These are phyloP conservation scores for Aegilops bicornis DNA, from an alignment of 176 grass and related monocot species.

Conservation along the genomic window DNA sequence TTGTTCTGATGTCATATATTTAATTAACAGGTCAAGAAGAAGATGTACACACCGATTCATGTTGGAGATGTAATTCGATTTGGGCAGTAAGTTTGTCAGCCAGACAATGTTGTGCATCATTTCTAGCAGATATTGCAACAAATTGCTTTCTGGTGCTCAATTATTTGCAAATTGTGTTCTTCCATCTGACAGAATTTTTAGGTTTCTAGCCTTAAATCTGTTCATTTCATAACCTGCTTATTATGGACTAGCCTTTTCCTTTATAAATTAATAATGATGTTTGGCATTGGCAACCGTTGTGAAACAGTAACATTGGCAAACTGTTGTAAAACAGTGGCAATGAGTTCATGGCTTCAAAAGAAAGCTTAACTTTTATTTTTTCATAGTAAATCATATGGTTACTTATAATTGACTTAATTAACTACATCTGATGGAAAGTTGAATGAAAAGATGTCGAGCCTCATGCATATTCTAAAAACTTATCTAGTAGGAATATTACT, in stretches of 20 bases:
- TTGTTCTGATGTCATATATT: conserved; percentile 14
- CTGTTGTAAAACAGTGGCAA: not conserved
- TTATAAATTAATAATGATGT: not conserved
- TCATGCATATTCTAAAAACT: not conserved
- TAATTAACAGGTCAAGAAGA: conserved; percentile 70
- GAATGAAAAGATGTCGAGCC: not conserved
- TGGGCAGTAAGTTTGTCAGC: conserved; percentile 73
- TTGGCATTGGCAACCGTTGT: not conserved
- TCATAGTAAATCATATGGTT: not conserved
- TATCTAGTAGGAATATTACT: not conserved
- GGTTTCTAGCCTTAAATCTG: not conserved
- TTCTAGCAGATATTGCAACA: conserved; percentile 12
- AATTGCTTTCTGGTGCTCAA: not conserved
- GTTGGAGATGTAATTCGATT: conserved; percentile 94
- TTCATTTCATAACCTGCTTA: not conserved
- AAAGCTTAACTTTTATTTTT: conserved; percentile 3
- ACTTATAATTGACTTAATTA: not conserved
- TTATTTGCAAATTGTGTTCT: conserved; percentile 6
- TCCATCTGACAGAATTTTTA: not conserved
- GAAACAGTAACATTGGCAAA: not conserved
- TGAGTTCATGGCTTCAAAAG: not conserved
- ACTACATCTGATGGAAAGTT: conserved; percentile 2
- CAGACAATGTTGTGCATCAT: not conserved
- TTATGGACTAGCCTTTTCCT: not conserved
- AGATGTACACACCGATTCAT: conserved; percentile 74